A percentile compares a stretch with the other conserved stretches of the same genome.
phyloP scores from a whole-genome alignment of 1,284 basidiomycete genomes.

The Boletus sp. region DNA sequence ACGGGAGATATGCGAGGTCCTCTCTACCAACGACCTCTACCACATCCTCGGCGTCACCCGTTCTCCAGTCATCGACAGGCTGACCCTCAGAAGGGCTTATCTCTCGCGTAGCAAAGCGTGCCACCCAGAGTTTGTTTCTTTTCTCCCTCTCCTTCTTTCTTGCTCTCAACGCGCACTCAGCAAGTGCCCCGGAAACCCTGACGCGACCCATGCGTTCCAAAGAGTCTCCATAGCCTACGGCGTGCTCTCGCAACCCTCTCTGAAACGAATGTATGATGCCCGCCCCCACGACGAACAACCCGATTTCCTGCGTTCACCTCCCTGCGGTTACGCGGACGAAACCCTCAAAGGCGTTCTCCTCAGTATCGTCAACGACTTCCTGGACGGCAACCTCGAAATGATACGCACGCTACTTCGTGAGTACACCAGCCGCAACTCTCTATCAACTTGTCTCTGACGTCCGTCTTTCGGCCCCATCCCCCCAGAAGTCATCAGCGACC shows the following conservation, averaged over 20 bases:
- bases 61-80: conserved; percentile 53
- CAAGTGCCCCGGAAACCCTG: conserved; percentile 75
- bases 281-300: conserved; percentile 43
- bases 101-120: conserved; percentile 71
- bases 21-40: conserved; percentile 66
- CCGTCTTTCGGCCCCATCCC: background rate
- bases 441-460: background rate
- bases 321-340: conserved; percentile 60
- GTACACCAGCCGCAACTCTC: conserved; percentile 27
- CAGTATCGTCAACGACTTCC: conserved; percentile 74
- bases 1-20: conserved; percentile 52
- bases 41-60: conserved; percentile 63
- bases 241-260: conserved; percentile 69
- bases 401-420: conserved; percentile 69
- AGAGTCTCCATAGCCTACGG: conserved; percentile 81
- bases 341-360: conserved; percentile 73
- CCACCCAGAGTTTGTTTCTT: conserved; percentile 72
- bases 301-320: conserved; percentile 51
- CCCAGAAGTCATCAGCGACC: conserved; percentile 68
- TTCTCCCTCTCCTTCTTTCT: conserved; percentile 1
- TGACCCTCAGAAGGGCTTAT: conserved; percentile 69
- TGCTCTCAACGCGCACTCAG: conserved; percentile 35
- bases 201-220: conserved; percentile 80
- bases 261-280: conserved; percentile 67
- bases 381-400: conserved; percentile 81